Evolutionary conservation across 345 rosid genomes (phyloP).

Genomic region (Heritiera fomes): DNA sequence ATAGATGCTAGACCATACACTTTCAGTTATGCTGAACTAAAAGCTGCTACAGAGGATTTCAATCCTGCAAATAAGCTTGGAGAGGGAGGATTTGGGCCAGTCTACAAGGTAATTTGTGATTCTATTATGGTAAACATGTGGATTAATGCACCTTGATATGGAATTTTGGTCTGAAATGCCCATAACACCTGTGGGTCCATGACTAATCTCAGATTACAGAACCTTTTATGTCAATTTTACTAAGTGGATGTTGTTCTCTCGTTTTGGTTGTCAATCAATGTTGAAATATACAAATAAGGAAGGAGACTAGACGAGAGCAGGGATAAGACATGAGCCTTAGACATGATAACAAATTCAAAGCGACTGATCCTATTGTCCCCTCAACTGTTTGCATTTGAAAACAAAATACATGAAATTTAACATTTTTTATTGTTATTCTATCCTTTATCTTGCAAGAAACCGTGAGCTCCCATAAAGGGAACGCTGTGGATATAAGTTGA

Average conservation of each 20-base stretch:
- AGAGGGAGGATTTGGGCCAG: slow-evolving; percentile 89
- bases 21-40: slow-evolving; percentile 60
- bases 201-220: slow-evolving; percentile 2
- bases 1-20: slow-evolving; percentile 58
- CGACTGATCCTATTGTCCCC: background rate
- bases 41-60: slow-evolving; percentile 64
- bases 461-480: background rate
- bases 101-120: slow-evolving; percentile 50
- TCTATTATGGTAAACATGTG: background rate
- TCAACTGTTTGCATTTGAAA: background rate
- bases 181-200: background rate
- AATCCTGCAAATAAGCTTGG: slow-evolving; percentile 65
- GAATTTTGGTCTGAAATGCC: background rate
- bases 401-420: background rate
- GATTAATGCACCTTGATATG: background rate
- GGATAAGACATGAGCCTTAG: background rate
- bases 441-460: background rate
- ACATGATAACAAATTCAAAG: background rate
- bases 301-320: background rate
- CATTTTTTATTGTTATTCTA: background rate
- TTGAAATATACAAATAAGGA: background rate
- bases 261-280: background rate
- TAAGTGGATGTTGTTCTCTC: background rate
- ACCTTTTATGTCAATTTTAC: slow-evolving; percentile 5
- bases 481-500: background rate